Evolutionary conservation across 257 asterid genomes (phyloP).

Genomic region (Solanum pimpinellifolium): DNA sequence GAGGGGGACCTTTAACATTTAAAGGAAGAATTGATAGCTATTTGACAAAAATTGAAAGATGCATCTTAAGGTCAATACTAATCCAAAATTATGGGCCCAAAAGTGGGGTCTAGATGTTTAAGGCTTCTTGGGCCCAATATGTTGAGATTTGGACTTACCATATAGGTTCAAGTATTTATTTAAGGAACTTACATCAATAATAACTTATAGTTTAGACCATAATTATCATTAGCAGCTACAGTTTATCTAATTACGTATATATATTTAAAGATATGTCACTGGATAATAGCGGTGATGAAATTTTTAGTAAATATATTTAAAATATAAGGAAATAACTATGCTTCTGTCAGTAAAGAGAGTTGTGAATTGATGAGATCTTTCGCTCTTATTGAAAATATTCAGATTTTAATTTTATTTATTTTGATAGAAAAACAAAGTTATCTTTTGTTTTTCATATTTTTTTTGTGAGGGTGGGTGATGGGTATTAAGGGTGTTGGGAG

Average conservation of each 20-base stretch:
- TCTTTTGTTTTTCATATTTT: not conserved
- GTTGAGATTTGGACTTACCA: not conserved
- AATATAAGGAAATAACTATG: too few species aligned
- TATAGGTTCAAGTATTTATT: not conserved
- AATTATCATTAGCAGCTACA: too few species aligned
- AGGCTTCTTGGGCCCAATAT: not conserved
- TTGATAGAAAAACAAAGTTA: not conserved
- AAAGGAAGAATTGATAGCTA: not conserved
- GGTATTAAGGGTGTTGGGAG: not conserved
- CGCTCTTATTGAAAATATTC: not conserved
- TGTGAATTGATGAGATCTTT: not conserved
- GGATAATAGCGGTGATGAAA: not conserved
- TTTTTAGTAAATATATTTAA: not conserved
- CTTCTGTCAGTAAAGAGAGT: not conserved
- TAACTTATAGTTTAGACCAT: not conserved
- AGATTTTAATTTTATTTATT: not conserved
- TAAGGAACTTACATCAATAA: not conserved
- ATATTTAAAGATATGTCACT: too few species aligned
- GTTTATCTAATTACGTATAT: not conserved
- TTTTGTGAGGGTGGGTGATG: not conserved
- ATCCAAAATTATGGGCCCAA: not conserved
- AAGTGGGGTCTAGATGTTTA: not conserved
- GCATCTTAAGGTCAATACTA: not conserved
- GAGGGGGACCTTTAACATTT: not conserved
- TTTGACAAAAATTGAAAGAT: not conserved